Conservation (phyloP, 2,329 filamentous ascomycete genomes). For the Phyllosticta citrichinensis region DNA sequence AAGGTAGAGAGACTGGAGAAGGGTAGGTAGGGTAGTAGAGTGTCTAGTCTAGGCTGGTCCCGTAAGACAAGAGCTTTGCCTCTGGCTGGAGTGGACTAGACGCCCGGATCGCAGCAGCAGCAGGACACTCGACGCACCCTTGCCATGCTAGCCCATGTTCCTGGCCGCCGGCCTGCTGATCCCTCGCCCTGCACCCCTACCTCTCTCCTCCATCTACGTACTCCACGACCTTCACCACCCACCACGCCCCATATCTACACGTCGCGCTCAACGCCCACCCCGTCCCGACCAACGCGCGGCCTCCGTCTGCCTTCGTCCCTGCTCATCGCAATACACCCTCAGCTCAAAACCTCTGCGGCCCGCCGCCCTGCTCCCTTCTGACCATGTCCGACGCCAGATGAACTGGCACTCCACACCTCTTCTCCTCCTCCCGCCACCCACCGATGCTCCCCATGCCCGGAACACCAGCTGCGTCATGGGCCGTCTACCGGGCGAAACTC, state of each 20-base stretch:
- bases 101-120: not conserved
- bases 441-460: conserved; percentile 45
- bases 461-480: conserved; percentile 57
- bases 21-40: not conserved
- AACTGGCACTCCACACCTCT: conserved; percentile 3
- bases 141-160: not conserved
- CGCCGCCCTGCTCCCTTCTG: not conserved
- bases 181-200: not conserved
- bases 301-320: not conserved
- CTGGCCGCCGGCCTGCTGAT: not conserved
- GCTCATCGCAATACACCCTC: not conserved
- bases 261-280: not conserved
- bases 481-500: conserved; percentile 59
- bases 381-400: conserved; percentile 4
- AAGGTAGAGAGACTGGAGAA: not conserved
- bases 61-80: not conserved
- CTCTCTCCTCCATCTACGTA: not conserved
- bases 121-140: not conserved
- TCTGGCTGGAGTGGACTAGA: not conserved
- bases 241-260: not conserved
- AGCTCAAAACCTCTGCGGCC: not conserved
- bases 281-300: conserved; percentile 1
- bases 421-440: not conserved
- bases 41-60: not conserved
- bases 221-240: not conserved